These are phyloP conservation scores for Prunus salicina DNA, from an alignment of 306 rosid species.

Conservation along the genomic window DNA sequence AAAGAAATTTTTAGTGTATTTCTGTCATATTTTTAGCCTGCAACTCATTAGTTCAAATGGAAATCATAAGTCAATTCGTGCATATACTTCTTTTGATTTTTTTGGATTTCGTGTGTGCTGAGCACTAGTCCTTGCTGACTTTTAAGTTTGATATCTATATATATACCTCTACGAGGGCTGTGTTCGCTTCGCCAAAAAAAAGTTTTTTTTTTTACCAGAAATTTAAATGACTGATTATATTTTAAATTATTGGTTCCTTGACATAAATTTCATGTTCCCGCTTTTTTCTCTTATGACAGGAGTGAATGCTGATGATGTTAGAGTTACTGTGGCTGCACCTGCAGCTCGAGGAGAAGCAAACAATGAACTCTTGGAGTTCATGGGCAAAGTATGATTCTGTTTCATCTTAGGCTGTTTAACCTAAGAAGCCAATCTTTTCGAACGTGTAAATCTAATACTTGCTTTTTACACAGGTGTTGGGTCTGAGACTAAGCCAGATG, in stretches of 20 bases:
- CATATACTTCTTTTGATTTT: not conserved
- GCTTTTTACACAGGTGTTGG: conserved; percentile 56
- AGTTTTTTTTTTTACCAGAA: not conserved
- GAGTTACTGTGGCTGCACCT: conserved; percentile 92
- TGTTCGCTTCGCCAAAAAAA: not conserved
- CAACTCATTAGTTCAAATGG: not conserved
- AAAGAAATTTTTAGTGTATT: conserved; percentile 29
- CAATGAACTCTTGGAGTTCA: conserved; percentile 94
- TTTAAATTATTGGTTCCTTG: not conserved
- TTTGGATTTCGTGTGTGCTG: not conserved
- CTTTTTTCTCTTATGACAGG: conserved; percentile 36
- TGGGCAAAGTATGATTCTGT: conserved; percentile 69
- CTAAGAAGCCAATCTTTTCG: not conserved
- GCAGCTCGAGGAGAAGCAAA: conserved; percentile 99
- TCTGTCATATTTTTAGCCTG: not conserved
- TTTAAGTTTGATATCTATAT: not conserved
- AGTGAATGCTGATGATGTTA: conserved; percentile 98
- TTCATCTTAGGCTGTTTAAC: not conserved
- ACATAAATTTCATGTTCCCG: conserved; percentile 1
- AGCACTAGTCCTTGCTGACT: not conserved
- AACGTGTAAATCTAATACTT: not conserved
- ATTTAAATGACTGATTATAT: not conserved
- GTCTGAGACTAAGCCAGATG: conserved; percentile 95
- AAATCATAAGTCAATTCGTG: not conserved
- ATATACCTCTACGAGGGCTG: not conserved